A percentile compares a stretch with the other conserved stretches of the same genome.
phyloP scores from a whole-genome alignment of 495 filamentous ascomycete genomes.

The Neurospora sp. region DNA sequence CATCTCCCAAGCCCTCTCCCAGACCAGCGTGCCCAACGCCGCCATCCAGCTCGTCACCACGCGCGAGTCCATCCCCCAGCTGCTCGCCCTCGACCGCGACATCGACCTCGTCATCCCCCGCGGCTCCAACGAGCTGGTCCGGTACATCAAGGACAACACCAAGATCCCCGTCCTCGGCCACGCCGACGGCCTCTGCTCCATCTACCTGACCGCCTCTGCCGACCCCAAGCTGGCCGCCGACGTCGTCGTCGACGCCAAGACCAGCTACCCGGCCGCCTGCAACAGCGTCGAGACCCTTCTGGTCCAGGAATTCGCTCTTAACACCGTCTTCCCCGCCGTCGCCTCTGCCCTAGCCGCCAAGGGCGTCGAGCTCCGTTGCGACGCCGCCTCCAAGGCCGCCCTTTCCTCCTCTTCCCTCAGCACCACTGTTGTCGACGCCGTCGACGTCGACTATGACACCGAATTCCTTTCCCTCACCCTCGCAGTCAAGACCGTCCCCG shows the following conservation, averaged over 20 bases:
- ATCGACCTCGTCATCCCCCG: constrained; percentile 95
- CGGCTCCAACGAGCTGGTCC: constrained; percentile 86
- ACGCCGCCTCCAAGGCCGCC: constrained; percentile 48
- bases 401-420: constrained; percentile 22
- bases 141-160: constrained; percentile 79
- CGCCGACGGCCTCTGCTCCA: constrained; percentile 85
- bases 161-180: constrained; percentile 95
- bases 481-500: constrained; percentile 68
- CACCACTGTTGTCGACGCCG: too few species aligned
- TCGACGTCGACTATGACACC: constrained; percentile 79
- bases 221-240: constrained; percentile 59
- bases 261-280: constrained; percentile 91
- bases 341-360: constrained; percentile 61
- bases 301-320: constrained; percentile 63
- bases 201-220: constrained; percentile 78
- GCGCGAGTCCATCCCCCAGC: constrained; percentile 73
- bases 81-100: constrained; percentile 71
- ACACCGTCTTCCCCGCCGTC: constrained; percentile 57
- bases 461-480: constrained; percentile 83
- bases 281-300: constrained; percentile 87
- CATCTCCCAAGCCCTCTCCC: constrained; percentile 68
- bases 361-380: constrained; percentile 80
- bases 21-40: constrained; percentile 69
- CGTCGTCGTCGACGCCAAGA: constrained; percentile 85
- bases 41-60: constrained; percentile 91